These are phyloP conservation scores for Trifolium subterraneum DNA, from an alignment of 306 rosid species.

Conservation along the genomic window DNA sequence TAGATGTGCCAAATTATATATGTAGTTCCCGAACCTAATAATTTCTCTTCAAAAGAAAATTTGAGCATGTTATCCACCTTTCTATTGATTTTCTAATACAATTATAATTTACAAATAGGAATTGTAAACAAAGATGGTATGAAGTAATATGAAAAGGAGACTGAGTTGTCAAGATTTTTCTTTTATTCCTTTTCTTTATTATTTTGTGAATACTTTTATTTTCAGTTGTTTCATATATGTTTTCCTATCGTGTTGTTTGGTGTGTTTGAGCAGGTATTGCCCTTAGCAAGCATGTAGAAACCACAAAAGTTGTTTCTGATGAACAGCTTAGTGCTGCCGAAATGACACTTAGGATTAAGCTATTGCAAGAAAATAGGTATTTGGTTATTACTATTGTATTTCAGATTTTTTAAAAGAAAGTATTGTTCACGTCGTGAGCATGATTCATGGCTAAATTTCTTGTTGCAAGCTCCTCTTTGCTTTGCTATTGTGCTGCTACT, in stretches of 20 bases:
- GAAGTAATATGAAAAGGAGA: conserved; percentile 5
- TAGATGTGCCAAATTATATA: conserved; percentile 11
- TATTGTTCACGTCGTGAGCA: neutral
- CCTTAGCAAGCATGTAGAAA: conserved; percentile 67
- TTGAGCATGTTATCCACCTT: neutral
- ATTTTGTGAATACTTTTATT: conserved; percentile 19
- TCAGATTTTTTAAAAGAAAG: conserved; percentile 1
- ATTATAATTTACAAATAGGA: conserved; percentile 22
- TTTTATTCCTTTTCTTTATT: conserved; percentile 8
- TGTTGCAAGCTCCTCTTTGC: conserved; percentile 30
- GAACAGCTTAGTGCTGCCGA: conserved; percentile 81
- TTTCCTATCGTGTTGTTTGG: conserved; percentile 35
- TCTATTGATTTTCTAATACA: conserved; percentile 14
- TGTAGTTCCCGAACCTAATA: conserved; percentile 20
- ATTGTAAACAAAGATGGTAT: neutral
- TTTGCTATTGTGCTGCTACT: conserved; percentile 27
- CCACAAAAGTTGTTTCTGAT: conserved; percentile 55
- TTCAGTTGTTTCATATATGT: conserved; percentile 28
- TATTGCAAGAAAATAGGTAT: conserved; percentile 88
- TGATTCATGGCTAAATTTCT: conserved; percentile 11
- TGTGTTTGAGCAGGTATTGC: conserved; percentile 63
- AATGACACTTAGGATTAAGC: conserved; percentile 79
- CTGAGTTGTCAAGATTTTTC: neutral
- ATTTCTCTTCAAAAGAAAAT: conserved; percentile 3
- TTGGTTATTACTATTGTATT: conserved; percentile 23